A percentile compares a stretch with the other conserved stretches of the same genome.
phyloP scores from a whole-genome alignment of 768 basidiomycete genomes.

The Agaricus sinodeliciosus region DNA sequence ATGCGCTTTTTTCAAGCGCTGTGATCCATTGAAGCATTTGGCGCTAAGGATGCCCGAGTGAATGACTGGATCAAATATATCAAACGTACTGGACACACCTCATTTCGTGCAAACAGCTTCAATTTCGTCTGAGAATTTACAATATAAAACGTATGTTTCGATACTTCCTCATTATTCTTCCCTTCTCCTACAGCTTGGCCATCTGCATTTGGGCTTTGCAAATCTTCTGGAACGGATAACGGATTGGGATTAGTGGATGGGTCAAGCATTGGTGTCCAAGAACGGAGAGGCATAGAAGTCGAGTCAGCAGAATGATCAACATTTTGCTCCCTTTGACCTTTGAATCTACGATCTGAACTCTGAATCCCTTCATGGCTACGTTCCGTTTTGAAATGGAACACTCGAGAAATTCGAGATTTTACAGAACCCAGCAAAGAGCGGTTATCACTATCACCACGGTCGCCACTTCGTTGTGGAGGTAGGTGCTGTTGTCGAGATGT shows the following conservation, averaged over 20 bases:
- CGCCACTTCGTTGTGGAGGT: neutral
- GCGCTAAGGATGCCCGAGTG: slow-evolving; percentile 37
- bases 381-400: slow-evolving; percentile 27
- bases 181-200: slow-evolving; percentile 15
- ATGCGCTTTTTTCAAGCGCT: slow-evolving; percentile 75
- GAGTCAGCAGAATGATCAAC: slow-evolving; percentile 12
- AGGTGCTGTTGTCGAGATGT: slow-evolving; percentile 4
- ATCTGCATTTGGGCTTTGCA: slow-evolving; percentile 19
- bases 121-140: slow-evolving; percentile 86
- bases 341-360: slow-evolving; percentile 9
- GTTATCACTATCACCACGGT: slow-evolving; percentile 3
- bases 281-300: slow-evolving; percentile 22
- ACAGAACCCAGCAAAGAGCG: slow-evolving; percentile 28
- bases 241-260: slow-evolving; percentile 75
- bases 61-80: neutral
- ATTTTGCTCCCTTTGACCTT: slow-evolving; percentile 13
- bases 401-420: slow-evolving; percentile 36
- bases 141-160: slow-evolving; percentile 92
- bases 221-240: slow-evolving; percentile 18
- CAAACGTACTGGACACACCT: slow-evolving; percentile 37
- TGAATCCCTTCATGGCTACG: neutral
- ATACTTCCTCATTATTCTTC: slow-evolving; percentile 49
- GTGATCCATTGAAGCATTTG: slow-evolving; percentile 98
- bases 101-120: slow-evolving; percentile 82
- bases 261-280: slow-evolving; percentile 61